Percentiles rank a stretch among this genome's conserved stretches.
Conservation (phyloP, 2,329 filamentous ascomycete species). For the Epichloe baconii region DNA sequence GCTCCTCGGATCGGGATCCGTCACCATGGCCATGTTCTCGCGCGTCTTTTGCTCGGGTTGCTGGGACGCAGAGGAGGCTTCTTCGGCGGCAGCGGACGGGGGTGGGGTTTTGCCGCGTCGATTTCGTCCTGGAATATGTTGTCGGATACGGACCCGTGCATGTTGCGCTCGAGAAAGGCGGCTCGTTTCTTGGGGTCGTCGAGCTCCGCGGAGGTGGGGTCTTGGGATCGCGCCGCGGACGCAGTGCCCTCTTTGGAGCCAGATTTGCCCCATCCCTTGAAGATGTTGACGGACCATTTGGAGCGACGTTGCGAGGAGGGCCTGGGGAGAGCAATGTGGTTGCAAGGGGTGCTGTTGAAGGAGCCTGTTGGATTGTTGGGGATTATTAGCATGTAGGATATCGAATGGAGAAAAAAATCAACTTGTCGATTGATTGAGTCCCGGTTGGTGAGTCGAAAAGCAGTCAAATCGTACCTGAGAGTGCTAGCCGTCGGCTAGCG, state of each 20-base stretch:
- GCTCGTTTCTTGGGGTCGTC: constrained; percentile 29
- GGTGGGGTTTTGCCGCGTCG: constrained; percentile 22
- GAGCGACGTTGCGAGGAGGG: constrained; percentile 22
- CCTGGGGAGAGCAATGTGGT: constrained; percentile 9
- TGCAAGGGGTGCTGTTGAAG: constrained; percentile 7
- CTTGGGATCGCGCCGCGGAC: constrained; percentile 14
- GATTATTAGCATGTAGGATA: neutral
- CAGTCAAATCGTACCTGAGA: constrained; percentile 36
- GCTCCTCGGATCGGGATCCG: constrained; percentile 63
- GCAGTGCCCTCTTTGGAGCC: constrained; percentile 18
- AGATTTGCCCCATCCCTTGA: constrained; percentile 23
- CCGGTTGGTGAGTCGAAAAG: neutral
- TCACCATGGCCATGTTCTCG: constrained; percentile 44
- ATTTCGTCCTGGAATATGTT: constrained; percentile 52
- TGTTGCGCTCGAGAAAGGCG: constrained; percentile 26
- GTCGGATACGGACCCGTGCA: constrained; percentile 33
- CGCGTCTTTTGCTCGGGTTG: constrained; percentile 25
- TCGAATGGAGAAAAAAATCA: neutral
- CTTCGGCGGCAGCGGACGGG: constrained; percentile 5
- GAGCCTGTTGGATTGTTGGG: constrained; percentile 2
- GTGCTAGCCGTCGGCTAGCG: constrained; percentile 47
- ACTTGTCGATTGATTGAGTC: too few relatives aligned
- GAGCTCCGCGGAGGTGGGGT: constrained; percentile 20
- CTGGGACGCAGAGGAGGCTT: constrained; percentile 9
- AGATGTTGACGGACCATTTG: constrained; percentile 30